Base-by-base conservation (phyloP, 176 grass and related monocot genomes). In the Bothriochloa decipiens region DNA sequence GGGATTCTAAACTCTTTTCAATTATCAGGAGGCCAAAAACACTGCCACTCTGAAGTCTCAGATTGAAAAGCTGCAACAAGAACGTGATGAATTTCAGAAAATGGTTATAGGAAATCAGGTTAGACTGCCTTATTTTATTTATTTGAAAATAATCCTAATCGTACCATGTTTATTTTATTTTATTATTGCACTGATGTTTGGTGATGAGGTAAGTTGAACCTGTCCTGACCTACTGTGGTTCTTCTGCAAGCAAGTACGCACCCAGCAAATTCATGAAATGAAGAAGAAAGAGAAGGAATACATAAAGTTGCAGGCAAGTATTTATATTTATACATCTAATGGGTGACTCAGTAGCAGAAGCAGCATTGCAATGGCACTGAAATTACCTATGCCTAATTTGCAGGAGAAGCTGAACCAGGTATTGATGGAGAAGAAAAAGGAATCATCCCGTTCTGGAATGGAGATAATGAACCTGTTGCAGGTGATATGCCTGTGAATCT, bases 91-190 rank as follows among this genome's bases (percentile, higher is more conserved):
- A 92, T 99, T 89, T 77, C 97, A 99, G 77, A 96, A 96, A 80
- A 96, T 99, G 97, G 93, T 99, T 72, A 99, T 99, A 62, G 93
- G 97, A 64, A 99, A 99, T 86, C 97, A 99, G 93, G 97, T 99
- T 77, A 32, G 88, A 79, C 58, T 63, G 3, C 1, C 73, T 79
- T 64, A 6, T 55, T 70, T 2, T 75, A 60, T 14, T 77, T 13
- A 6, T 32, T 76, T 50, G 23, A 49, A 50, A 18, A 17, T n/a
- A 41, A 65, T 23, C 74, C 9, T 74, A n/a, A 12, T n/a, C 70
- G 7, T 74, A 37, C 18, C 49, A 35, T 90, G 8, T 70, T 50
- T 65, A 17, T 40, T 66, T 50, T 65, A 17, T 40, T 66, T 64
- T 43, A 53, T 53, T 3, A 43, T 63, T 35, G 10, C 20, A 37